Evolutionary conservation across 106 monocot species (phyloP), one percentile per base, ranked within the genome.

Genomic region (Agapanthus africanus): DNA sequence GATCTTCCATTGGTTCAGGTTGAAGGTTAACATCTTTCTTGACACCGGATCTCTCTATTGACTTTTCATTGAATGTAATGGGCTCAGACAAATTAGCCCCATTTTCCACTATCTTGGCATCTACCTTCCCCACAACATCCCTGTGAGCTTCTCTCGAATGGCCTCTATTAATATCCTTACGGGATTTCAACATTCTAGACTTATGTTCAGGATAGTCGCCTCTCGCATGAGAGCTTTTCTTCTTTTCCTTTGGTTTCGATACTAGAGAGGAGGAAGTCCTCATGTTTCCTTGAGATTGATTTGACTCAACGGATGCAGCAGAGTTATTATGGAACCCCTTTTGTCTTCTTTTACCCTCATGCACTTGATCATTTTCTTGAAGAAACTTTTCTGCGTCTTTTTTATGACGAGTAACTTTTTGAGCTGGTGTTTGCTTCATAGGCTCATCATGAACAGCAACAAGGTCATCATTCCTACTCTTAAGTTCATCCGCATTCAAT

Each of bases 231-330:
- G 59, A 76, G 19, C 31, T 76, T 75, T 78, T 79, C 69, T 78
- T 88, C 65, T 86, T 83, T 63, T 82, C 81, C 44, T 78, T 80
- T 63, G 32, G n/a, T n/a, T n/a, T 49, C 59, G 63, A 7, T 57
- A 60, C 36, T 61, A 47, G 37, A 70, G 73, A 76, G 63, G 81
- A 74, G 35, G 63, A 23, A 65, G 67, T 25, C 38, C 35, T 69
- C 22, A 41, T 13, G 14, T 69, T 54, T 54, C 74, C 72, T 56
- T 74, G 74, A 11, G 28, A 26, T 15, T 77, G 78, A 3, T 26
- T 33, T 21, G 68, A 39, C 35, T 87, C 75, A 64, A 66, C 41
- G 18, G 69, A 74, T 32, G 70, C 46, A 25, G 70, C 31, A 34
- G 26, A 27, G 69, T 67, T 81, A 18, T 40, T 50, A 40, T 68